Evolutionary conservation across 208 protist species (phyloP).

Genomic region (Leishmania major): DNA sequence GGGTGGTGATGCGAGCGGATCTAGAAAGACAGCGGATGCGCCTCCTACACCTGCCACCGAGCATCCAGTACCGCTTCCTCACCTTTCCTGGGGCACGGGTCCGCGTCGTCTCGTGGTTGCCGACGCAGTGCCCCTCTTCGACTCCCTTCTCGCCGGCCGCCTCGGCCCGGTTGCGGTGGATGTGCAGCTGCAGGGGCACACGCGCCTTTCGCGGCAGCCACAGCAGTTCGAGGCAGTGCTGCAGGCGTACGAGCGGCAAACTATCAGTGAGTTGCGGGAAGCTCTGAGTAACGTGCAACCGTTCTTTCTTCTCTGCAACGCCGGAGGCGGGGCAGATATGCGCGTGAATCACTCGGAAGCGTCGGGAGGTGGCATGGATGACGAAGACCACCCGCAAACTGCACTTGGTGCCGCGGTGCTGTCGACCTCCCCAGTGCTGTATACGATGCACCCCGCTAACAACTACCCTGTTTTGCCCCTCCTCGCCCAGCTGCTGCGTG

Average conservation of each 20-base stretch:
- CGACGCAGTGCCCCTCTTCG: slow-evolving; percentile 52
- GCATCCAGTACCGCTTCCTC: background rate
- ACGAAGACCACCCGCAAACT: background rate
- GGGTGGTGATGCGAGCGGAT: background rate
- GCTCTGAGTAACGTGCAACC: slow-evolving; percentile 37
- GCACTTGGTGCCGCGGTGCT: background rate
- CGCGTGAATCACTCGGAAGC: background rate
- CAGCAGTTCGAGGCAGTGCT: slow-evolving; percentile 44
- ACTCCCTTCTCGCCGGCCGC: slow-evolving; percentile 44
- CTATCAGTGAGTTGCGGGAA: slow-evolving; percentile 23
- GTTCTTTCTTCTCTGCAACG: slow-evolving; percentile 42
- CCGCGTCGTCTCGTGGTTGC: slow-evolving; percentile 19
- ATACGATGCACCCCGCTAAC: slow-evolving; percentile 42
- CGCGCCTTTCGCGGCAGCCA: slow-evolving; percentile 45
- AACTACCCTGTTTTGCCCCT: slow-evolving; percentile 49
- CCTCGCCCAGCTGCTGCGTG: slow-evolving; percentile 54
- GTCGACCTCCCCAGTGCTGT: slow-evolving; percentile 33
- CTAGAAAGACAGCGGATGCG: background rate
- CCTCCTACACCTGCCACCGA: background rate
- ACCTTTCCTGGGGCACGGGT: background rate
- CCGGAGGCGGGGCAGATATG: background rate
- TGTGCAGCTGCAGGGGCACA: slow-evolving; percentile 49
- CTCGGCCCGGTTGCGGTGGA: slow-evolving; percentile 71
- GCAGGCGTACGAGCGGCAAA: slow-evolving; percentile 34
- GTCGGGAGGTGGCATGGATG: background rate